A percentile compares a stretch with the other conserved stretches of the same genome.
Conservation (phyloP, 176 grass and related monocot genomes). For the Bolboschoenus planiculmis region DNA sequence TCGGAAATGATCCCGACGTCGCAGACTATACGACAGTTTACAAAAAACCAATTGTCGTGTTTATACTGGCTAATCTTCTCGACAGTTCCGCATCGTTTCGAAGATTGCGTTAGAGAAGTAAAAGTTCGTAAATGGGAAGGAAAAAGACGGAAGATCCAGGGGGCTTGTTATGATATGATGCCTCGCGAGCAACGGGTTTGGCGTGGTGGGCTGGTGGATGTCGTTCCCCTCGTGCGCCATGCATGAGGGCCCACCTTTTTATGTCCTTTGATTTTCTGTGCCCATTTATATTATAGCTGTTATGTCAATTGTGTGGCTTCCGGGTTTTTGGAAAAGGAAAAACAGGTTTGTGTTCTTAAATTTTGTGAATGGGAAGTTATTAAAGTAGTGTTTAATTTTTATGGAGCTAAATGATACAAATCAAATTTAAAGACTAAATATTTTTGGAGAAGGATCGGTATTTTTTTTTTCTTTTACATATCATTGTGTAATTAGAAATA, state of each 20-base stretch:
- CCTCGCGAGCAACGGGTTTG: constrained; percentile 9
- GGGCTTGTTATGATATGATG: neutral
- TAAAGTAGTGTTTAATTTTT: too few species aligned
- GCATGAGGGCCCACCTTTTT: neutral
- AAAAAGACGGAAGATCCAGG: neutral
- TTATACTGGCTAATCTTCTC: neutral
- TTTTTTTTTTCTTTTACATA: too few species aligned
- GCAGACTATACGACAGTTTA: neutral
- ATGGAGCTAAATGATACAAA: too few species aligned
- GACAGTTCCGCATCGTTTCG: too few species aligned
- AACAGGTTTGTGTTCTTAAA: too few species aligned
- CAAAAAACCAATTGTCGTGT: neutral
- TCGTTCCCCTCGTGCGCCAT: constrained; percentile 37
- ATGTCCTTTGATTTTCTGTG: neutral
- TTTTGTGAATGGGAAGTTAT: too few species aligned
- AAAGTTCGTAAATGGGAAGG: neutral
- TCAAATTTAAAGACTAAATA: too few species aligned
- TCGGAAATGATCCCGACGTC: neutral
- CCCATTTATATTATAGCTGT: neutral
- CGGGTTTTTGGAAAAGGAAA: too few species aligned
- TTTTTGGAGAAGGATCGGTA: neutral
- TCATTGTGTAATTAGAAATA: too few species aligned
- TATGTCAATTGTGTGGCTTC: too few species aligned
- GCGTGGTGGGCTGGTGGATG: constrained; percentile 8
- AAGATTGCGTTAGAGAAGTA: neutral